Base-by-base conservation (phyloP, 2,329 filamentous ascomycete species). In the Claviceps maximensis region DNA sequence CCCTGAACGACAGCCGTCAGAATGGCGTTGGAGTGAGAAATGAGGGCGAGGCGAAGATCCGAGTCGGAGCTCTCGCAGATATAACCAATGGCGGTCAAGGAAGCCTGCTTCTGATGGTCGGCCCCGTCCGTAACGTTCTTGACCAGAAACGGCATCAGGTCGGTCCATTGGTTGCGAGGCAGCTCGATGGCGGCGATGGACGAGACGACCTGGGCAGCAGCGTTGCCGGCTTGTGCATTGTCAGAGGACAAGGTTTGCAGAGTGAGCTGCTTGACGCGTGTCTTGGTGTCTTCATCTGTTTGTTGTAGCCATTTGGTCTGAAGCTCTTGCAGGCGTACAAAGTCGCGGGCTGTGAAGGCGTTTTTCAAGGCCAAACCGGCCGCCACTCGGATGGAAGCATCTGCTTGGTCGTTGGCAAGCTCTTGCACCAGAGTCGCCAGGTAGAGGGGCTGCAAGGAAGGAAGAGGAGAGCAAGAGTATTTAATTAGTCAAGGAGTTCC, bases 281-380 rank as follows among this genome's bases (percentile, higher is more conserved):
- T 78, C 80, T 95, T 96, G 64, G 89, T 87, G 56, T 86, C 82
- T 61, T 82, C 77, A 64, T 89, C 86, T 60, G 91, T 85, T 66
- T 87, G 83, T 68, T 84, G 81, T 57, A 93, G 76, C 93, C 93
- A 98, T 84, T 94, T 89, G 66, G 83, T 79, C 74, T 97, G 93
- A 54, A 97, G 82, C 68, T 94, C 87, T 66, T 87, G 85, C 72
- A 95, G 83, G 66, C 89, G 86, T 64, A 82, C 75, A 65, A 84
- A 84, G 71, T 98, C 93, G 77, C 93, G 86, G 65, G 90, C 87
- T 66, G 88, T 89, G 75, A 98, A 97, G 64, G 93, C 87, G 78
- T 98, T 98, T 76, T 98, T 98, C 66, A 98, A 78, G 62, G 93
- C 91, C 63, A 98, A 82, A 82, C 90, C 93, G 63, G 93, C 93